Percentiles rank a stretch among this genome's conserved stretches.
phyloP scores from a whole-genome alignment of 768 basidiomycete species.

The Phylloporus scabripes region DNA sequence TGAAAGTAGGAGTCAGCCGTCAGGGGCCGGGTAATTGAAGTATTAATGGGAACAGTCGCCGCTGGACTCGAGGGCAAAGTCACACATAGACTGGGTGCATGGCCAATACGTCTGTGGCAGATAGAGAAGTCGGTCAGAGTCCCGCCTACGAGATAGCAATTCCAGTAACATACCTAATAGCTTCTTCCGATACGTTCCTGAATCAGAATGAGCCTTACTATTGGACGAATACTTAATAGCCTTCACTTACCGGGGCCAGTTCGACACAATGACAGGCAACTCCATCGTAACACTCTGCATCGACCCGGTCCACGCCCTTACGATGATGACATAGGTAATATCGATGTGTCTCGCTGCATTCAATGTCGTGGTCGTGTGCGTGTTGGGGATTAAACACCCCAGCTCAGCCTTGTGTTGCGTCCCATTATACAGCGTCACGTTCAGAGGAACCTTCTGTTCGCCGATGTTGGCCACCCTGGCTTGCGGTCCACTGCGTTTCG shows the following conservation, averaged over 20 bases:
- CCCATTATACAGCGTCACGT: slow-evolving; percentile 69
- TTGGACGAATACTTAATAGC: background rate
- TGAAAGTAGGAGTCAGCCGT: slow-evolving; percentile 19
- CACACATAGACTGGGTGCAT: slow-evolving; percentile 38
- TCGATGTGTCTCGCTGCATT: slow-evolving; percentile 82
- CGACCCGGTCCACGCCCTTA: slow-evolving; percentile 73
- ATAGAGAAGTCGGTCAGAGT: background rate
- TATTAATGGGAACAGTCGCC: slow-evolving; percentile 27
- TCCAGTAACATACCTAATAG: slow-evolving; percentile 41
- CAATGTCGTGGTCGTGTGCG: slow-evolving; percentile 76
- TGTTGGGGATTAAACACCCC: slow-evolving; percentile 58
- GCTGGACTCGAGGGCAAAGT: slow-evolving; percentile 26
- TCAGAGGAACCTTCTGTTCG: slow-evolving; percentile 68
- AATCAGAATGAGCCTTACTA: background rate
- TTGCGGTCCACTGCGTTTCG: slow-evolving; percentile 56
- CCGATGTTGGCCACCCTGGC: slow-evolving; percentile 50
- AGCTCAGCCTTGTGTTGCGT: slow-evolving; percentile 70
- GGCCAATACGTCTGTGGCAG: slow-evolving; percentile 42
- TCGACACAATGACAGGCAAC: slow-evolving; percentile 75
- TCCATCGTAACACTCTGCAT: slow-evolving; percentile 63
- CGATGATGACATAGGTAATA: slow-evolving; percentile 70
- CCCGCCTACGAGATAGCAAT: background rate
- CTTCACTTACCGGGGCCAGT: slow-evolving; percentile 70
- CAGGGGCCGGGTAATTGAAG: slow-evolving; percentile 17
- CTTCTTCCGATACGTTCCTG: slow-evolving; percentile 68